Evolutionary conservation across 768 basidiomycete species (phyloP), one percentile per base, ranked within the genome.

Genomic region (Podaxis sp.): DNA sequence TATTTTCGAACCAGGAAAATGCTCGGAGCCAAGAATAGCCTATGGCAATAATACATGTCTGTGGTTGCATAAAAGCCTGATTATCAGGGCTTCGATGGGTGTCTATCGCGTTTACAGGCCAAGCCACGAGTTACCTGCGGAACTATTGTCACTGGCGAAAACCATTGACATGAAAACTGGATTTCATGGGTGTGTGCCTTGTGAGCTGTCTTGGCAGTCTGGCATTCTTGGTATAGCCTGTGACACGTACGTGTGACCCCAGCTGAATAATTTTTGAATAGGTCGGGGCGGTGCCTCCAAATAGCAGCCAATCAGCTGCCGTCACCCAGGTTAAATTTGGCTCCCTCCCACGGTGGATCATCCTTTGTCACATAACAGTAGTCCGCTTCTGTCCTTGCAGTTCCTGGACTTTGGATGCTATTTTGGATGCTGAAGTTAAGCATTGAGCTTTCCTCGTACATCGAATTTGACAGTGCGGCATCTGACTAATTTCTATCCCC

Each of bases 1-100:
- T 77, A 77, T 77, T 77, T 79, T 75, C 67, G 70, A 71, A 64
- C 46, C 68, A 64, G 70, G 71, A 70, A 71, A 73, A 72, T 68
- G 65, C 65, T 72, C 66, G 68, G 70, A 64, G 63, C 69, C 69
- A 70, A 70, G 69, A 69, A 69, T 47, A 61, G 59, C 59, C 40
- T 54, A 47, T 47, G 52, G 59, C 59, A 37, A 47, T 61, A 53
- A 55, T 50, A 54, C 44, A 35, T 23, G 42, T 38, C 37, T 36
- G 37, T 54, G 44, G 28, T 37, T 47, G 52, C 18, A 25, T 11
- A 18, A 47, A 44, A 18, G 23, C 38, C 44, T 55, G 40, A 23
- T 52, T 23, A 23, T 38, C 18, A 36, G 21, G 16, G 23, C 36
- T 37, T 28, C 13, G 35, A 11, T 3, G 21, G 36, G 25, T 51